Base-by-base conservation (phyloP, 805 yeast genomes). In the Wickerhamomyces silvicola region DNA sequence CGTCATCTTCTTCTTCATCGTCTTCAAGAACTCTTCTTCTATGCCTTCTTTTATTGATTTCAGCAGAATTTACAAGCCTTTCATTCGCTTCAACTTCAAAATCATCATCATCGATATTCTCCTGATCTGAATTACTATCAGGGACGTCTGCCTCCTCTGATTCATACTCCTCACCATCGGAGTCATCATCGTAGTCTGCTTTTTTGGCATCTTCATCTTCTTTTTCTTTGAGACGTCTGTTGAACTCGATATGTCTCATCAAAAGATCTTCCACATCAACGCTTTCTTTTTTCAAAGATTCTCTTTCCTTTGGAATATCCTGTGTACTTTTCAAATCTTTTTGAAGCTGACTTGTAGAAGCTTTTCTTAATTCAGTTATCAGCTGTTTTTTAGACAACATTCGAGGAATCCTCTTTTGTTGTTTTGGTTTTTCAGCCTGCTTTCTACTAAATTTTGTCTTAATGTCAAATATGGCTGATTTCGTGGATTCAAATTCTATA, bases 321-420 rank as follows among this genome's bases (percentile, higher is more conserved):
- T 74, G 60, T 19, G 72, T 61, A 13, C 60, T 60, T 31, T 63
- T 52, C 11, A 60, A 70, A 41, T 78, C 61, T 36, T 70, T 60
- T 41, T 72, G 72, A 42, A 75, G 55, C 39, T 75, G 81, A 28
- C 60, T 52, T 25, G 64, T 60, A 28, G 70, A 68, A 4, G 71
- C 71, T 28, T 54, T 56, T 38, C 62, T 60, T 36, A 73, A 55
- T 9, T 50, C 48, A 9, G 42, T 36, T 27, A 67, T 56, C 22
- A 72, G 48, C 10, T 50, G 46, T 15, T 52, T 56, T 14, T 50
- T 45, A 2, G 54, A 46, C 10, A 50, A 23, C 4, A 13, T 8
- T 1, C 37, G 26, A n/a, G 40, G 39, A 12, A 33, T 40, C 22
- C 36, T 27, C 25, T 37, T 40, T 18, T 35, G 39, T 9, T 26